phyloP scores from a whole-genome alignment of 176 grass and related monocot species.

The Zizania latifolia region DNA sequence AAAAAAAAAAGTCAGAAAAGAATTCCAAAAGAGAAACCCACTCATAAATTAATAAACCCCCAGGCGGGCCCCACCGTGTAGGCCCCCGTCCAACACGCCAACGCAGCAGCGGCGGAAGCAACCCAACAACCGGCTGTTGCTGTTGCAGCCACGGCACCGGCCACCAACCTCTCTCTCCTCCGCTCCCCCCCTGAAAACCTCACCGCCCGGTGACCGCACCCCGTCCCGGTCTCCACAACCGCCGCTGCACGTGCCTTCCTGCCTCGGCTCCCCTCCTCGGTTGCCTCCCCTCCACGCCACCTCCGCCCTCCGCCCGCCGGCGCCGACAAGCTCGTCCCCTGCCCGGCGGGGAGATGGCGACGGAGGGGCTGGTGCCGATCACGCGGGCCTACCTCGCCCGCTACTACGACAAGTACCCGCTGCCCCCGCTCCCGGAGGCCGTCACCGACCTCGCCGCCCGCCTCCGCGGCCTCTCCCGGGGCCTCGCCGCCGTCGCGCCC shows the following conservation, averaged over 20 bases:
- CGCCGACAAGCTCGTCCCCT: not conserved
- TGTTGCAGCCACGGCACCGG: not conserved
- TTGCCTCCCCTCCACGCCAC: not conserved
- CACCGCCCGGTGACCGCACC: constrained; percentile 30
- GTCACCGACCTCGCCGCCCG: constrained; percentile 35
- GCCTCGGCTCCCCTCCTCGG: not conserved
- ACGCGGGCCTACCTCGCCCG: constrained; percentile 75
- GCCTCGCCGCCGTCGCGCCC: constrained; percentile 36
- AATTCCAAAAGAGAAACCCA: no score
- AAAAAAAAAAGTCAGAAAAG: no score
- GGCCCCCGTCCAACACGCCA: not conserved
- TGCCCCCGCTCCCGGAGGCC: constrained; percentile 42
- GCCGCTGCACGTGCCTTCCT: constrained; percentile 10
- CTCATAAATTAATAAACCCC: no score
- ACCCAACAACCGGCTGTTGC: constrained; percentile 18
- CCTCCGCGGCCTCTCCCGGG: constrained; percentile 46
- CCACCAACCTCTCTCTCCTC: not conserved
- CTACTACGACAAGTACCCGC: constrained; percentile 85
- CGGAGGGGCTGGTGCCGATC: constrained; percentile 78
- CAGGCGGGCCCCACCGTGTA: not conserved
- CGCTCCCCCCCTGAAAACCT: not conserved
- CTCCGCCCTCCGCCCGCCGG: not conserved
- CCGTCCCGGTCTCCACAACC: not conserved
- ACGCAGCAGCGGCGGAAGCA: not conserved
- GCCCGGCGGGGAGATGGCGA: constrained; percentile 51